Conservation (phyloP, 2,329 filamentous ascomycete species). For the Xylariaceae sp. region DNA sequence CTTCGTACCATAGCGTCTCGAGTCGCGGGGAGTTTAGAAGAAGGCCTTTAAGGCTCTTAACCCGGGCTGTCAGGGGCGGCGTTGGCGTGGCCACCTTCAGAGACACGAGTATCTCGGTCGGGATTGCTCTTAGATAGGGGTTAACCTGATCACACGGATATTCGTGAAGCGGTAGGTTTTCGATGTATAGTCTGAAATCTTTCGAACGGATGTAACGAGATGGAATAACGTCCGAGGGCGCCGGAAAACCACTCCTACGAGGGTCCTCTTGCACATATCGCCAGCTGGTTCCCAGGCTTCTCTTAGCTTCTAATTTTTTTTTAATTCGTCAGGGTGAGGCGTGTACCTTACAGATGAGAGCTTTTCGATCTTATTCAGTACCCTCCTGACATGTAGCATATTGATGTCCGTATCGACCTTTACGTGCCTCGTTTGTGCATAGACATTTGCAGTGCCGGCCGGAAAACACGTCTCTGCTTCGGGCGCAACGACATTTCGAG, state of each 20-base stretch:
- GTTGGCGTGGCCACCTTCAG: conserved; percentile 38
- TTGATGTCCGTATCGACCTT: conserved; percentile 38
- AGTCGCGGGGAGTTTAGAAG: conserved; percentile 35
- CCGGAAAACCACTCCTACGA: conserved; percentile 31
- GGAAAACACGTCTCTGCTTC: conserved; percentile 33
- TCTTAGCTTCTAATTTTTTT: neutral
- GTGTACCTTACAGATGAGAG: conserved; percentile 39
- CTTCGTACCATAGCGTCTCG: conserved; percentile 39
- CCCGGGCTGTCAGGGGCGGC: conserved; percentile 38
- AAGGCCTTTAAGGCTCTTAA: conserved; percentile 40
- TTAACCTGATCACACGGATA: conserved; percentile 33
- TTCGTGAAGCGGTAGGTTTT: conserved; percentile 38
- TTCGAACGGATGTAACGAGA: conserved; percentile 28
- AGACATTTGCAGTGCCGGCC: conserved; percentile 34
- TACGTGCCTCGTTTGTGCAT: conserved; percentile 38
- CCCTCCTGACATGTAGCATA: conserved; percentile 32
- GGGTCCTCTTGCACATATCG: conserved; percentile 33
- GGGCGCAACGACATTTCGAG: conserved; percentile 34
- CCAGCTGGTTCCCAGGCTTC: conserved; percentile 32
- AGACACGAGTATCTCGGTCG: conserved; percentile 36
- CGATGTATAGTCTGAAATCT: conserved; percentile 35
- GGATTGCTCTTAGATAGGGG: conserved; percentile 37
- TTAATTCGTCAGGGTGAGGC: neutral
- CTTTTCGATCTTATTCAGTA: conserved; percentile 35
- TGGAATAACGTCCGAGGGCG: conserved; percentile 38